Conservation (phyloP, 345 rosid species). For the Moricandia arvensis region DNA sequence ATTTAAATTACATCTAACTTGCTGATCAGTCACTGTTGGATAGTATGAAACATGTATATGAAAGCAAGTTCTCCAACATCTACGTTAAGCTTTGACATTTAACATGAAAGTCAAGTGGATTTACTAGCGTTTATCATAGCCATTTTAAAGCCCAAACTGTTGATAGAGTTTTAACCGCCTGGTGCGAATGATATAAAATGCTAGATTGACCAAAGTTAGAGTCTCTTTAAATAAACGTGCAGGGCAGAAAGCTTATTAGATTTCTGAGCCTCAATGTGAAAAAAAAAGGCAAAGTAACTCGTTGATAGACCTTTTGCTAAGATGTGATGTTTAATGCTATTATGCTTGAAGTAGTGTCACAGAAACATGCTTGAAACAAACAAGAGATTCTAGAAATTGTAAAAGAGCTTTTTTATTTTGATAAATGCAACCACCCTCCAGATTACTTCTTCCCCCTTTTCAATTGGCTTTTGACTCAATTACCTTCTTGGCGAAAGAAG, state of each 20-base stretch:
- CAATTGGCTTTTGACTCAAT: conserved; percentile 36
- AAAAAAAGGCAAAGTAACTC: background rate
- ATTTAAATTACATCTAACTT: too few relatives aligned
- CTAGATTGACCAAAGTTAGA: background rate
- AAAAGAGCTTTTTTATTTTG: conserved; percentile 13
- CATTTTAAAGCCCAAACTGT: background rate
- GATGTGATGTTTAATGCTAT: conserved; percentile 13
- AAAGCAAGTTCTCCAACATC: too few relatives aligned
- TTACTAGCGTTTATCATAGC: background rate
- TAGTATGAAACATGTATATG: too few relatives aligned
- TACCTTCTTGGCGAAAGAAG: conserved; percentile 51
- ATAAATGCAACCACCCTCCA: conserved; percentile 1
- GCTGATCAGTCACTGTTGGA: too few relatives aligned
- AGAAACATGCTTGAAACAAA: conserved; percentile 28
- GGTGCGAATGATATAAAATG: background rate
- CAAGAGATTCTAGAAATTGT: conserved; percentile 14
- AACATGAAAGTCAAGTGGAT: background rate
- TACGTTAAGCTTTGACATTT: background rate
- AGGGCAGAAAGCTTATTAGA: background rate
- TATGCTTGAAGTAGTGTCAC: conserved; percentile 9
- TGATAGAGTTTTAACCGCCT: background rate
- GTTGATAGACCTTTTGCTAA: background rate
- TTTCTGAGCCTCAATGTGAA: background rate
- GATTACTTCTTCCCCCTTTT: background rate
- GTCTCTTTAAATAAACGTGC: background rate